Conservation (phyloP, 306 rosid species). For the Hippophae tibetana region DNA sequence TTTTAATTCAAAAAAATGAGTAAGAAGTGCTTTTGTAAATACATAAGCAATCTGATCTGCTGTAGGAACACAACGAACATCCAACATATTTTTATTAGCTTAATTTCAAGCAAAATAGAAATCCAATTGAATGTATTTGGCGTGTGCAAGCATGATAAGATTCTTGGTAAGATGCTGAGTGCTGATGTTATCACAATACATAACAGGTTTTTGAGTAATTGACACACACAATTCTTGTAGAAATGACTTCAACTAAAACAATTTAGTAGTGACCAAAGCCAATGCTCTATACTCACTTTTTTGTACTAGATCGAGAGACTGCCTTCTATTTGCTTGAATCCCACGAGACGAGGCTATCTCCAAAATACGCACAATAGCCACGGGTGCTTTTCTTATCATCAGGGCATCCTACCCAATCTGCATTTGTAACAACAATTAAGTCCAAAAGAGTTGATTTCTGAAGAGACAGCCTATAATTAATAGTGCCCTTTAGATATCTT, state of each 20-base stretch:
- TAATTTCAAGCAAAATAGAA: not conserved
- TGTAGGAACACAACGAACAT: too few relatives aligned
- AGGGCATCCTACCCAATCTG: not conserved
- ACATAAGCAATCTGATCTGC: too few relatives aligned
- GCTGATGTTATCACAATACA: not conserved
- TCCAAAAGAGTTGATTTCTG: too few relatives aligned
- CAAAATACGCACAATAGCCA: not conserved
- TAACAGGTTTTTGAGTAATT: not conserved
- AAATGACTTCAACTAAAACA: not conserved
- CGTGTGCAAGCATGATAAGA: not conserved
- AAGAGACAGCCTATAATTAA: not conserved
- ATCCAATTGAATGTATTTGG: not conserved
- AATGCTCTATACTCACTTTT: not conserved
- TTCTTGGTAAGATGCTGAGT: not conserved
- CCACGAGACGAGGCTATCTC: not conserved
- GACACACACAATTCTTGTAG: not conserved
- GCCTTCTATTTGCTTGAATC: not conserved
- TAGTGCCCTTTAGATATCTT: not conserved
- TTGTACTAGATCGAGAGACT: not conserved
- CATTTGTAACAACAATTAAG: not conserved
- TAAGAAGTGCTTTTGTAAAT: too few relatives aligned
- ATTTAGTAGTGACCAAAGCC: not conserved
- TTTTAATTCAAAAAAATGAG: too few relatives aligned
- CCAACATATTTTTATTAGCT: not conserved
- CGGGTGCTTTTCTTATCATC: not conserved